Evolutionary conservation across 2,329 filamentous ascomycete species (phyloP).

Genomic region (Fusarium oxysporum): DNA sequence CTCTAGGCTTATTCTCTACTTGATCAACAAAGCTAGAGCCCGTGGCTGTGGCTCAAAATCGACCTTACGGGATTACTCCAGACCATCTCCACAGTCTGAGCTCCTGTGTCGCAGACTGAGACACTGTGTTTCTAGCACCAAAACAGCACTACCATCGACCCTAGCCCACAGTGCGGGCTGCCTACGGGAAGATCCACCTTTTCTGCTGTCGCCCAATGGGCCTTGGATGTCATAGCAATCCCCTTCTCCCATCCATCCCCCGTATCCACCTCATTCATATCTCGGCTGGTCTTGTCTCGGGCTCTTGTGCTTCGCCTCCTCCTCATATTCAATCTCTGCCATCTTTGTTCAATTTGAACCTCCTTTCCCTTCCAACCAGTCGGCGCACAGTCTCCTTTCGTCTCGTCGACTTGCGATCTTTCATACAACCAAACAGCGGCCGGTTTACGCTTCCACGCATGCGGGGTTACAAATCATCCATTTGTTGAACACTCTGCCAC

Average conservation of each 20-base stretch:
- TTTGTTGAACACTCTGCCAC: constrained; percentile 35
- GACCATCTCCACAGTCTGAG: constrained; percentile 37
- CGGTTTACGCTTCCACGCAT: constrained; percentile 42
- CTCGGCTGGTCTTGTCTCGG: constrained; percentile 28
- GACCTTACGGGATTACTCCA: constrained; percentile 23
- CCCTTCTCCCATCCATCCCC: constrained; percentile 42
- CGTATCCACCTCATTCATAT: constrained; percentile 16
- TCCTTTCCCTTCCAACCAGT: constrained; percentile 5
- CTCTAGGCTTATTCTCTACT: constrained; percentile 11
- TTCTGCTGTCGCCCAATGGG: constrained; percentile 30
- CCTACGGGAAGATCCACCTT: constrained; percentile 19
- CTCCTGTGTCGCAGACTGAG: not conserved
- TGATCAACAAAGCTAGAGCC: constrained; percentile 38
- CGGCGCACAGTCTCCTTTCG: constrained; percentile 17
- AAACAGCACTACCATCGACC: not conserved
- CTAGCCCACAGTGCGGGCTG: constrained; percentile 37
- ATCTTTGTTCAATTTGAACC: constrained; percentile 30
- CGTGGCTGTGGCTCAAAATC: constrained; percentile 26
- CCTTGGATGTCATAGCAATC: constrained; percentile 43
- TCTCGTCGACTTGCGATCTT: constrained; percentile 30
- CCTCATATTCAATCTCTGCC: constrained; percentile 31
- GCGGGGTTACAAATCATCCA: constrained; percentile 48
- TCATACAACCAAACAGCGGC: constrained; percentile 36
- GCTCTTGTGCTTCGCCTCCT: constrained; percentile 35
- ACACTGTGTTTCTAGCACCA: constrained; percentile 34